Evolutionary conservation across 169 alveolate genomes (phyloP).

Genomic region (Plasmodium malariae): DNA sequence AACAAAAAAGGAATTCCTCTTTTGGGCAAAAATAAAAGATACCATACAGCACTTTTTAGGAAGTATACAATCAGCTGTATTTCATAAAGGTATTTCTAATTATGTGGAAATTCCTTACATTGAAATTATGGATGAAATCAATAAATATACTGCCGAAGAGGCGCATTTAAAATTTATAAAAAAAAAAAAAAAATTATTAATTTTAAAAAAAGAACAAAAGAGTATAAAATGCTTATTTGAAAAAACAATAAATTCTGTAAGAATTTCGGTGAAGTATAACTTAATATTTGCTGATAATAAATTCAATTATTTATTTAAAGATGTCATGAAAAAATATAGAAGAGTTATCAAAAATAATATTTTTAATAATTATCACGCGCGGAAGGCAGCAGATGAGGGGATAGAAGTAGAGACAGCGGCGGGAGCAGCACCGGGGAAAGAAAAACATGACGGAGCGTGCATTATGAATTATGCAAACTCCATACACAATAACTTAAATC

Average conservation of each 20-base stretch:
- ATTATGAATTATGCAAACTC: background rate
- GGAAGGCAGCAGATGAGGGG: too few relatives aligned
- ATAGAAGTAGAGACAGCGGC: too few relatives aligned
- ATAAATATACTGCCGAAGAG: background rate
- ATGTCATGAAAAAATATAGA: slow-evolving; percentile 54
- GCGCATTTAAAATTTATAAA: slow-evolving; percentile 17
- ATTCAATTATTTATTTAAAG: slow-evolving; percentile 26
- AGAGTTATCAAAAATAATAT: slow-evolving; percentile 29
- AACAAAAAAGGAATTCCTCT: slow-evolving; percentile 39
- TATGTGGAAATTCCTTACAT: slow-evolving; percentile 58
- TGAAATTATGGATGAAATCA: slow-evolving; percentile 32
- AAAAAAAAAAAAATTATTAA: slow-evolving; percentile 32
- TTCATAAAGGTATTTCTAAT: slow-evolving; percentile 17
- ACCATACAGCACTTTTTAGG: slow-evolving; percentile 45
- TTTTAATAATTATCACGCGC: background rate
- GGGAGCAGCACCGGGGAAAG: too few relatives aligned
- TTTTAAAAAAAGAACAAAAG: slow-evolving; percentile 40
- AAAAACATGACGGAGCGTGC: too few relatives aligned
- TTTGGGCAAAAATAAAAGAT: slow-evolving; percentile 39
- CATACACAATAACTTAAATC: slow-evolving; percentile 32
- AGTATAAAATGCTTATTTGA: slow-evolving; percentile 56
- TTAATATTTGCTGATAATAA: slow-evolving; percentile 5
- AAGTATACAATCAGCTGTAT: slow-evolving; percentile 12
- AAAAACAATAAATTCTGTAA: slow-evolving; percentile 50
- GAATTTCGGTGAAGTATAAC: slow-evolving; percentile 69